phyloP scores from a whole-genome alignment of 768 basidiomycete species.

The Naganishia randhawae region DNA sequence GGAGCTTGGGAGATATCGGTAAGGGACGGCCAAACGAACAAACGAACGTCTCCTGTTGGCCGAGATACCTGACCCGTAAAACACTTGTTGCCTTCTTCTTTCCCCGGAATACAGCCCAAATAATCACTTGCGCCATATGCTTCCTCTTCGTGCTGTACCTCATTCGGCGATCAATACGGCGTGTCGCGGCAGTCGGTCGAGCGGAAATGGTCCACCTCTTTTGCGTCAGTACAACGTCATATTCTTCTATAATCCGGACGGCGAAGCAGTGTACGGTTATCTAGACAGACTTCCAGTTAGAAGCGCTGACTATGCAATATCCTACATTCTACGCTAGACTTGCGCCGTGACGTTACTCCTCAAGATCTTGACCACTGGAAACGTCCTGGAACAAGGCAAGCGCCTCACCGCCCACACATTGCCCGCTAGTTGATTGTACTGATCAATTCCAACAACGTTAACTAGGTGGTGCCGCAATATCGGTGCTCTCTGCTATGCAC shows the following conservation, averaged over 20 bases:
- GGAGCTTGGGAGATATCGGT: conserved; percentile 59
- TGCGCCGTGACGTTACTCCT: conserved; percentile 60
- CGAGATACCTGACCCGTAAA: not conserved
- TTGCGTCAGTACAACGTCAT: conserved; percentile 30
- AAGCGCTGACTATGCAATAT: not conserved
- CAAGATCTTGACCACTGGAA: conserved; percentile 75
- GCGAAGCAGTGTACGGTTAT: too few species aligned
- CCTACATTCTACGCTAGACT: conserved; percentile 24
- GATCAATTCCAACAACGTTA: not conserved
- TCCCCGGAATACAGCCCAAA: conserved; percentile 59
- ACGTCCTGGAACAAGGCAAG: conserved; percentile 67
- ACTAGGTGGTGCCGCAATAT: conserved; percentile 61
- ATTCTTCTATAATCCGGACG: conserved; percentile 7
- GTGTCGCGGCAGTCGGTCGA: conserved; percentile 82
- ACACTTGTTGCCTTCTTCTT: not conserved
- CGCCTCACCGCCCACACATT: not conserved
- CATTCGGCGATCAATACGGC: conserved; percentile 59
- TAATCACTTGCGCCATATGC: conserved; percentile 72
- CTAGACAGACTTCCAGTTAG: not conserved
- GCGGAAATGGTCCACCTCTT: conserved; percentile 49
- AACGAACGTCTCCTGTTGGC: too few species aligned
- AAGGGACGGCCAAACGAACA: too few species aligned
- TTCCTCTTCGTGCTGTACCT: conserved; percentile 62
- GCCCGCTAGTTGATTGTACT: not conserved
- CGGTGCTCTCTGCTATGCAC: conserved; percentile 71